Base-by-base conservation (phyloP, 352 stramenopile species). In the Phytophthora idaei region DNA sequence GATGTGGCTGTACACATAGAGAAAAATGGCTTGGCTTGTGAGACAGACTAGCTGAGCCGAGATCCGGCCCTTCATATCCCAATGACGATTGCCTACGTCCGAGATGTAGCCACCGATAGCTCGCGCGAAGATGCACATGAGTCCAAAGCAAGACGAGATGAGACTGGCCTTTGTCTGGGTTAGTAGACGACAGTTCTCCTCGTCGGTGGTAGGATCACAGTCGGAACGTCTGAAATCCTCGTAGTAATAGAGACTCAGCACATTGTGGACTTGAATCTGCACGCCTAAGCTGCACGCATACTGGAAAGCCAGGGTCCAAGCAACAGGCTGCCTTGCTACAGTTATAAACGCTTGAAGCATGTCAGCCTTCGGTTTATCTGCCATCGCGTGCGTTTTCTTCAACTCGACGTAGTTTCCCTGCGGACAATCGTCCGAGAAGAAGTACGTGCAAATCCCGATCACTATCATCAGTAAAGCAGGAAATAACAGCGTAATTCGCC, bases 251-350 rank as follows among this genome's bases (percentile, higher is more conserved):
- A 89, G 60, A 28, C 91, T 93, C 28, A 95, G 83, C 37, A 93
- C 90, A 76, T 98, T 98, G 74, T 98, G 96, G 57, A 98, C 90
- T 61, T 95, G 94, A 2, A 99, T 77, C 67, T 98, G 94, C 36
- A 98, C 86, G 37, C 95, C 95, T 59, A 99, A 98, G 78, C 85
- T 97, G 61, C 84, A 93, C 1, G 66, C 66, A 25, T 73, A 73
- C 14, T 73, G 66, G 6, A 73, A 61, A 2, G 48, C 53, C 4
- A 36, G 72, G 51, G 98, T 76, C 93, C 93, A 98, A 5, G 83
- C 91, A 32, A 93, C 94, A 5, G 77, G 65, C 15, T 69, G 37
- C 21, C 61, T 68, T 8, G 44, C 49, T 6, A 80, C 92, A 10
- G 64, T 87, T 80, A 57, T 72, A 31, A 72, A 74, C 28, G 52